Conservation (phyloP, 768 basidiomycete genomes). For the Cystobasidium tubakii region DNA sequence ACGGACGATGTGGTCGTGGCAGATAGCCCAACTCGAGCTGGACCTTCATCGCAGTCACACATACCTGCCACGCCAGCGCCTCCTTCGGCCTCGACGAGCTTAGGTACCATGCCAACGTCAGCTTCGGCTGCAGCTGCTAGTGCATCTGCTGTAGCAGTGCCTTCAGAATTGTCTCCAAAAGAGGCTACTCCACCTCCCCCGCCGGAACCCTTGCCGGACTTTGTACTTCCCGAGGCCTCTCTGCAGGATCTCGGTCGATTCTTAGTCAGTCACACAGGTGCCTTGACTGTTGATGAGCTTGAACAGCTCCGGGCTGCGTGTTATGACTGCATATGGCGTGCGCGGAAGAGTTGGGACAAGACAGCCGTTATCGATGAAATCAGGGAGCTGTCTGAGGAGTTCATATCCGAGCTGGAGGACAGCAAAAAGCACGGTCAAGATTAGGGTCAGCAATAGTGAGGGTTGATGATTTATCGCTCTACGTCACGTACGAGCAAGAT, state of each 20-base stretch:
- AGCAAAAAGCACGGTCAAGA: background rate
- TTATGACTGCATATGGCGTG: slow-evolving; percentile 74
- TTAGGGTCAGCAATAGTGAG: no score
- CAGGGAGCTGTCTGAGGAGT: slow-evolving; percentile 58
- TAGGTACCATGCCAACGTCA: background rate
- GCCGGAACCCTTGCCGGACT: slow-evolving; percentile 53
- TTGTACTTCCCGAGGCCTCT: slow-evolving; percentile 59
- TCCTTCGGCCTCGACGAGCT: background rate
- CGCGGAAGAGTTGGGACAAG: slow-evolving; percentile 76
- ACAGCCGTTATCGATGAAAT: slow-evolving; percentile 61
- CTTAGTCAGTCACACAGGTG: slow-evolving; percentile 57
- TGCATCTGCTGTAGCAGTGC: slow-evolving; percentile 27
- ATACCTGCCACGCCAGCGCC: background rate
- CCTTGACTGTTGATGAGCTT: slow-evolving; percentile 75
- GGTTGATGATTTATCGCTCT: no score
- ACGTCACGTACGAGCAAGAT: no score
- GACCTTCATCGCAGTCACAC: slow-evolving; percentile 37
- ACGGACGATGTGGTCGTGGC: background rate
- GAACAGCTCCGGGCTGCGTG: slow-evolving; percentile 86
- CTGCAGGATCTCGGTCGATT: slow-evolving; percentile 55
- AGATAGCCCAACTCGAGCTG: slow-evolving; percentile 25
- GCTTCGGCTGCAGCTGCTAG: background rate
- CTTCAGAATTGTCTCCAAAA: slow-evolving; percentile 16
- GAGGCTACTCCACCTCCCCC: slow-evolving; percentile 23
- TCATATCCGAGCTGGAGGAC: slow-evolving; percentile 59